phyloP scores from a whole-genome alignment of 306 rosid genomes.

The Potentilla sterilis region DNA sequence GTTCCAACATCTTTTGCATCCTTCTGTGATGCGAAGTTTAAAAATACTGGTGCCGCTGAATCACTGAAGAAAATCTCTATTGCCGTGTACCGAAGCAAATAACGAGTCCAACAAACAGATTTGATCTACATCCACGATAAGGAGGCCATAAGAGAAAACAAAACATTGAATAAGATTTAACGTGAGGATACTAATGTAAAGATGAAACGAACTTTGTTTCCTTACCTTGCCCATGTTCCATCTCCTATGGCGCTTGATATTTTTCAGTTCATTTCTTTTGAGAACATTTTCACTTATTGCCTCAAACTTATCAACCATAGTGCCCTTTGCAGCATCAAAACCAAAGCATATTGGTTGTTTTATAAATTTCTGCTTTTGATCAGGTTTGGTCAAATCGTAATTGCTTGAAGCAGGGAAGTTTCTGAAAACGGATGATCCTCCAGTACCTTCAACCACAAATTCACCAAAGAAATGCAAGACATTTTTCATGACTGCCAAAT shows the following conservation, averaged over 20 bases:
- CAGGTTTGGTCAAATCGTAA: slow-evolving; percentile 62
- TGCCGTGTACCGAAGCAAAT: slow-evolving; percentile 91
- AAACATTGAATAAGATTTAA: slow-evolving; percentile 4
- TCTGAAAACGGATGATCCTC: slow-evolving; percentile 83
- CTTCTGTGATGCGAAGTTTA: slow-evolving; percentile 76
- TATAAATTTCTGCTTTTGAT: slow-evolving; percentile 54
- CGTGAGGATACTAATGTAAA: slow-evolving; percentile 10
- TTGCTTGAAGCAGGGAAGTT: slow-evolving; percentile 58
- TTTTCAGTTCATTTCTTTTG: slow-evolving; percentile 51
- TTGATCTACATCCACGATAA: slow-evolving; percentile 56
- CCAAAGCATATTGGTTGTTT: slow-evolving; percentile 60
- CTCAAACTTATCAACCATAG: slow-evolving; percentile 40
- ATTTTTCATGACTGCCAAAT: slow-evolving; percentile 87
- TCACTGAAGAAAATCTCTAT: slow-evolving; percentile 85
- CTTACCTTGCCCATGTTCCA: slow-evolving; percentile 90
- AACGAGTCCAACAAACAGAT: slow-evolving; percentile 90
- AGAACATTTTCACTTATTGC: slow-evolving; percentile 52
- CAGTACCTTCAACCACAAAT: slow-evolving; percentile 90
- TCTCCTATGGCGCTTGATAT: slow-evolving; percentile 86
- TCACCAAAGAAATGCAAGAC: slow-evolving; percentile 89
- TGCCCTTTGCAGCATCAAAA: slow-evolving; percentile 57
- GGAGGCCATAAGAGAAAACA: slow-evolving; percentile 13
- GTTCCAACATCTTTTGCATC: slow-evolving; percentile 90
- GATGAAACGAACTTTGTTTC: slow-evolving; percentile 24
- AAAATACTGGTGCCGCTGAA: slow-evolving; percentile 86